Percentiles rank a stretch among this genome's conserved stretches.
These are phyloP conservation scores for Eucalyptus camaldulensis DNA, from an alignment of 345 rosid genomes.

Conservation along the genomic window DNA sequence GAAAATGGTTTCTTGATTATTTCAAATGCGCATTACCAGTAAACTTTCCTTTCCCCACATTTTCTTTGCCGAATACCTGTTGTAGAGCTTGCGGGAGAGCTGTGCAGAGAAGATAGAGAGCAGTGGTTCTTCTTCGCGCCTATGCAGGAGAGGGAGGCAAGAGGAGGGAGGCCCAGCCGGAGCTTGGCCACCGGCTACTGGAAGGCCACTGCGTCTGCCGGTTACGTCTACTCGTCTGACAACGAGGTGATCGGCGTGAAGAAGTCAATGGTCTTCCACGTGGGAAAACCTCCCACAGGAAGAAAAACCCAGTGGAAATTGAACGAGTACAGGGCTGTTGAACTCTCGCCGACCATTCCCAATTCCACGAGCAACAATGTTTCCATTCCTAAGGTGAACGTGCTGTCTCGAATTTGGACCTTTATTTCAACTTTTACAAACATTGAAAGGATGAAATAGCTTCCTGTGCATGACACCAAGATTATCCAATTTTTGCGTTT, in stretches of 20 bases:
- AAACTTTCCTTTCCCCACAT: neutral
- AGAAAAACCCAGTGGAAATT: slow-evolving; percentile 84
- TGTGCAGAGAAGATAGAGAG: slow-evolving; percentile 52
- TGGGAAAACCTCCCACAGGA: slow-evolving; percentile 69
- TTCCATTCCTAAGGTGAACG: neutral
- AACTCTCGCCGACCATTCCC: neutral
- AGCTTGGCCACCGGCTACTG: slow-evolving; percentile 77
- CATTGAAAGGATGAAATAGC: neutral
- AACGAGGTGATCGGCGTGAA: slow-evolving; percentile 59
- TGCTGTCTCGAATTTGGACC: neutral
- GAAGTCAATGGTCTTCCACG: slow-evolving; percentile 92
- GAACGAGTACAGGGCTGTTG: slow-evolving; percentile 78
- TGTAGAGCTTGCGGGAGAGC: slow-evolving; percentile 54
- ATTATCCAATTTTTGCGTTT: neutral
- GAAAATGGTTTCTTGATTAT: neutral
- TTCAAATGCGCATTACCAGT: neutral
- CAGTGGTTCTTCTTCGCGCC: slow-evolving; percentile 92
- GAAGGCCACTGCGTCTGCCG: slow-evolving; percentile 91
- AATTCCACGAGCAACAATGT: neutral
- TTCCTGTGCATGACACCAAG: neutral
- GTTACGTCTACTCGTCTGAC: slow-evolving; percentile 58
- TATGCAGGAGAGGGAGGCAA: slow-evolving; percentile 73
- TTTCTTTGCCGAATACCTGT: neutral
- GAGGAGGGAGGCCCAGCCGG: slow-evolving; percentile 71
- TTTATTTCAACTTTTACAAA: neutral